phyloP scores from a whole-genome alignment of 208 protist species.

The Crithidia thermophila region DNA sequence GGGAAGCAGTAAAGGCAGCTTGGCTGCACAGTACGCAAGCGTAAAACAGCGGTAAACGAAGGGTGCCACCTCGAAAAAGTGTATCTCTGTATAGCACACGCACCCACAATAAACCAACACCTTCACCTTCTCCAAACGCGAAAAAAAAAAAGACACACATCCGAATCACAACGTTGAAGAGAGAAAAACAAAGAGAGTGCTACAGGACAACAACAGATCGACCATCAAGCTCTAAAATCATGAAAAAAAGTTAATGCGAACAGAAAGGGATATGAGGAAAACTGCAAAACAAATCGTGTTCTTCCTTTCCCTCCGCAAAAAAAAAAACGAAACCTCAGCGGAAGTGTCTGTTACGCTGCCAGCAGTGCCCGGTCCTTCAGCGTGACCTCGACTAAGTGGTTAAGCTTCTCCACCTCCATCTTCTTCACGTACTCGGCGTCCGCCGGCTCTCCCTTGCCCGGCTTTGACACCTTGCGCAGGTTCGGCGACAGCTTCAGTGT shows the following conservation, averaged over 20 bases:
- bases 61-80: no score
- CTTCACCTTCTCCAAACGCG: no score
- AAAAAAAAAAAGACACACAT: no score
- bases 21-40: no score
- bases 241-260: slow-evolving; percentile 6
- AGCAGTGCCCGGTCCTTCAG: slow-evolving; percentile 92
- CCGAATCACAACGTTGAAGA: no score
- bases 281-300: no score
- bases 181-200: neutral
- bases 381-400: slow-evolving; percentile 89
- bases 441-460: slow-evolving; percentile 73
- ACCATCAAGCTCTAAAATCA: neutral
- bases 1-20: no score
- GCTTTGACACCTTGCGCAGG: slow-evolving; percentile 84
- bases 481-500: slow-evolving; percentile 97
- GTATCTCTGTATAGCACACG: no score
- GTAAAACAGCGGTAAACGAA: no score
- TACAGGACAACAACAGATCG: no score
- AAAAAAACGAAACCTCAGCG: neutral
- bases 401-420: slow-evolving; percentile 91
- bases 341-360: slow-evolving; percentile 12
- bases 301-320: no score
- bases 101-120: no score
- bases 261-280: slow-evolving; percentile 2
- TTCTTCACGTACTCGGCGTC: slow-evolving; percentile 34